Base-by-base conservation (phyloP, 1,284 basidiomycete genomes). In the Thelephora terrestris region DNA sequence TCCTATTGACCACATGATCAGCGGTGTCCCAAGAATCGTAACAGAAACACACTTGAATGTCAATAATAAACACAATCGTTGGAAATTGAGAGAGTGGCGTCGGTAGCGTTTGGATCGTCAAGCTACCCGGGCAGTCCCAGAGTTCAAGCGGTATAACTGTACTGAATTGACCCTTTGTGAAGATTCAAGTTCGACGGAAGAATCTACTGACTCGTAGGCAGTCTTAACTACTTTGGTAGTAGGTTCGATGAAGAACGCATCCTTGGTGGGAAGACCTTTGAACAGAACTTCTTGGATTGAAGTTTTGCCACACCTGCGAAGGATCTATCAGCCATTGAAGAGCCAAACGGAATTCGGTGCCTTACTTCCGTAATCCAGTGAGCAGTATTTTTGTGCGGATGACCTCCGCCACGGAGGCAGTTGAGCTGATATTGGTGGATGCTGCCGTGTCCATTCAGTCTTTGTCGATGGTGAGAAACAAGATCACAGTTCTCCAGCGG, bases 121-220 rank as follows among this genome's bases (percentile, higher is more conserved):
- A 79, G 50, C 84, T 89, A 24, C 90, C 89, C 0, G 95, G 95
- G 53, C 90, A 90, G 61, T 98, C 94, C 91, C 92, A 97, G 61
- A 98, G 81, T 62, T 97, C 89, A 21, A 98, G 78, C 1, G 90
- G 89, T 50, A 96, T 83, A 54, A 97, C 84, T 35, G 91, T 87
- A 64, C 93, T 95, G 61, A 52, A 21, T 16, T 32, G 29, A 10
- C 9, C 29, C 6, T 32, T 32, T 10, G 29, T 32, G 29, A 32
- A 10, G 7, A 14, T 32, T 12, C 29, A 6, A 10, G 9, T 10
- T 10, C 7, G 14, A 32, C 9, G 5, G 9, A 32, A 32, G 12
- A 9, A 21, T 20, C 7, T n/a, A 42, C 39, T 42, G 39, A 95
- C 93, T 95, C 84, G 64, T 89, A 86, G 38, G n/a, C 20, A 12